Evolutionary conservation across 805 yeast species (phyloP), one percentile per base, ranked within the genome.

Genomic region (Lipomyces spencermartinsiae): DNA sequence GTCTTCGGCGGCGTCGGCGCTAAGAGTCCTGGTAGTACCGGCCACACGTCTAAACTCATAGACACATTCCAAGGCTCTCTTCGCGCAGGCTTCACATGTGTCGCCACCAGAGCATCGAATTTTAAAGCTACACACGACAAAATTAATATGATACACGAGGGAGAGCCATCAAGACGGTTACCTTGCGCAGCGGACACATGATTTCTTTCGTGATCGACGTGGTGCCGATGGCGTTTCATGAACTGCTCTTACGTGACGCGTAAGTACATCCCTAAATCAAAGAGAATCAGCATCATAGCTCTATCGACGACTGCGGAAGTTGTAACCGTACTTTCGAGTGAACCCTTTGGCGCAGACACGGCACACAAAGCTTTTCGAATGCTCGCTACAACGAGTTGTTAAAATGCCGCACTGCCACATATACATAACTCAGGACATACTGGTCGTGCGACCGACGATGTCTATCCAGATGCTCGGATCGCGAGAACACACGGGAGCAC

Each of bases 101-200:
- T 49, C 59, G 4, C 75, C 75, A 5, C 75, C 75, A 14, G 73
- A 67, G 62, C 75, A 73, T 54, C 63, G 72, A 35, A 73, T 67
- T 58, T 73, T 73, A 43, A 64, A 67, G n/a, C 64, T 60, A 53
- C 16, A 14, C 9, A 34, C 22, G n/a, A 29, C 19, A 39, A 29
- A 8, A 39, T 31, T 57, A 58, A 58, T n/a, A 19, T 8, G 31
- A 58, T 25, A 58, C 19, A 58, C 35, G 58, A 12, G 19, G 14
- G 9, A 33, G 29, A 33, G 58, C 3, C 19, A 5, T 31, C 9
- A 14, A 12, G 9, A 9, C 5, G 16, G 25, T 29, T 61, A 61
- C 64, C 29, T 62, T 55, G 64, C 70, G 33, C 71, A 67, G 22
- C 71, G 58, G 7, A 62, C 53, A 37, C 71, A 67, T 14, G 71